phyloP scores from a whole-genome alignment of 2,329 filamentous ascomycete species.

The Westerdykella sp. region DNA sequence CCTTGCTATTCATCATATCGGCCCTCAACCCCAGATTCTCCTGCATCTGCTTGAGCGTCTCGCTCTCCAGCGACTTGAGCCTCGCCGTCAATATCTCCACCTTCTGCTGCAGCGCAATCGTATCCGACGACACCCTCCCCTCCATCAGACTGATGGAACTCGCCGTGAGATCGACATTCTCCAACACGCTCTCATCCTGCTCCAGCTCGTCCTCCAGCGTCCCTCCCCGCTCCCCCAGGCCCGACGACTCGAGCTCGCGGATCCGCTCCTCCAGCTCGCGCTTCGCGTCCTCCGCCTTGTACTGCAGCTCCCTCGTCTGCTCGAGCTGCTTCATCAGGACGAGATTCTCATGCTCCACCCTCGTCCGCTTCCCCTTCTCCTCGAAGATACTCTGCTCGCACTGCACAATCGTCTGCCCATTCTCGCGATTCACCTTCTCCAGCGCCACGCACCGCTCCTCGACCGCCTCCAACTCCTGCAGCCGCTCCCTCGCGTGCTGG shows the following conservation, averaged over 20 bases:
- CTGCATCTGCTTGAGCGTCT: slow-evolving; percentile 39
- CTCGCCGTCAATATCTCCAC: slow-evolving; percentile 35
- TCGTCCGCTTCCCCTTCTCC: slow-evolving; percentile 43
- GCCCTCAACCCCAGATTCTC: slow-evolving; percentile 36
- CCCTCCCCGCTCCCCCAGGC: slow-evolving; percentile 19
- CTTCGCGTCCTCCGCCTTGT: slow-evolving; percentile 43
- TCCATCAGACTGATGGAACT: slow-evolving; percentile 15
- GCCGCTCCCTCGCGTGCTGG: slow-evolving; percentile 39
- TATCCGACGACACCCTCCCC: slow-evolving; percentile 24
- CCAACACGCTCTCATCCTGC: slow-evolving; percentile 22
- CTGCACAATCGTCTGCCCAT: slow-evolving; percentile 45
- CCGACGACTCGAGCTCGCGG: slow-evolving; percentile 37
- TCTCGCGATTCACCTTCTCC: slow-evolving; percentile 48
- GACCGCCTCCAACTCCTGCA: slow-evolving; percentile 41
- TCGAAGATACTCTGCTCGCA: slow-evolving; percentile 49
- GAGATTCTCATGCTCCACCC: slow-evolving; percentile 45
- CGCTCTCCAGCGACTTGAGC: slow-evolving; percentile 33
- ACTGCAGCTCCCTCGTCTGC: slow-evolving; percentile 43
- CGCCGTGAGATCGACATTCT: slow-evolving; percentile 17
- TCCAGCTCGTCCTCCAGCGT: slow-evolving; percentile 39
- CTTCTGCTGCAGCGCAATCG: slow-evolving; percentile 36
- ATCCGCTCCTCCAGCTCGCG: slow-evolving; percentile 43
- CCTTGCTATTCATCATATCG: slow-evolving; percentile 32
- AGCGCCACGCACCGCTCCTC: slow-evolving; percentile 41
- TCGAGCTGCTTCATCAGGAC: slow-evolving; percentile 44